Conservation (phyloP, 805 yeast genomes). For the Metschnikowia kunwiensis region DNA sequence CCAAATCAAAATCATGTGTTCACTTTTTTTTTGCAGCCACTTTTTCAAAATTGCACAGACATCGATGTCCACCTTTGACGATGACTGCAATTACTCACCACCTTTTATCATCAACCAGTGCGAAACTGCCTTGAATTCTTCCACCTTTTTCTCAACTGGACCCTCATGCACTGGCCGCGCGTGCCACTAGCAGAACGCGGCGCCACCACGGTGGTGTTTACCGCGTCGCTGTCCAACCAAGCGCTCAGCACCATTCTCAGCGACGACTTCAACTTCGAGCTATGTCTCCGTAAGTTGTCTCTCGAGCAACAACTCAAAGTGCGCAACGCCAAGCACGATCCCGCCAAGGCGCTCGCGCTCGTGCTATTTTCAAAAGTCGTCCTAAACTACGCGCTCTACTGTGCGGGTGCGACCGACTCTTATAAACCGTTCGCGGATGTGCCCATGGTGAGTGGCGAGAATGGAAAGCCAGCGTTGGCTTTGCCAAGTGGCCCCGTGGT, state of each 20-base stretch:
- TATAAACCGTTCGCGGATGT: constrained; percentile 23
- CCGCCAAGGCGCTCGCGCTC: constrained; percentile 39
- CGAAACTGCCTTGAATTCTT: no score
- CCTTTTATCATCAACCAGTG: no score
- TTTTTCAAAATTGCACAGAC: no score
- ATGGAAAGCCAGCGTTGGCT: constrained; percentile 54
- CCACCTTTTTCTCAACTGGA: no score
- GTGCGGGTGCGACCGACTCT: constrained; percentile 7
- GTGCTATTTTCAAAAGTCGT: constrained; percentile 45
- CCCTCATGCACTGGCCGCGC: no score
- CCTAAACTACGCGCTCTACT: constrained; percentile 31
- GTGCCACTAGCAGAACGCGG: constrained; percentile 2
- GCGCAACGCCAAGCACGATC: constrained; percentile 33
- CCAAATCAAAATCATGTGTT: no score
- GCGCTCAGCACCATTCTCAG: constrained; percentile 7
- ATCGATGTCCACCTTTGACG: no score
- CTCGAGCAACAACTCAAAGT: constrained; percentile 42
- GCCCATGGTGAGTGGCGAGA: constrained; percentile 30
- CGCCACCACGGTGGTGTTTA: constrained; percentile 14
- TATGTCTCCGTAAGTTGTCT: constrained; percentile 44
- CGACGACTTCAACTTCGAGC: constrained; percentile 47
- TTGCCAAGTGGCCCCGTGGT: constrained; percentile 21
- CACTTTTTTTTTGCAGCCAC: no score
- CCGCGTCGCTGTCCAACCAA: constrained; percentile 13
- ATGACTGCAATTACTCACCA: no score